Evolutionary conservation across 176 grass and related monocot genomes (phyloP), one percentile per base, ranked within the genome.

Genomic region (Eragrostis curvula): DNA sequence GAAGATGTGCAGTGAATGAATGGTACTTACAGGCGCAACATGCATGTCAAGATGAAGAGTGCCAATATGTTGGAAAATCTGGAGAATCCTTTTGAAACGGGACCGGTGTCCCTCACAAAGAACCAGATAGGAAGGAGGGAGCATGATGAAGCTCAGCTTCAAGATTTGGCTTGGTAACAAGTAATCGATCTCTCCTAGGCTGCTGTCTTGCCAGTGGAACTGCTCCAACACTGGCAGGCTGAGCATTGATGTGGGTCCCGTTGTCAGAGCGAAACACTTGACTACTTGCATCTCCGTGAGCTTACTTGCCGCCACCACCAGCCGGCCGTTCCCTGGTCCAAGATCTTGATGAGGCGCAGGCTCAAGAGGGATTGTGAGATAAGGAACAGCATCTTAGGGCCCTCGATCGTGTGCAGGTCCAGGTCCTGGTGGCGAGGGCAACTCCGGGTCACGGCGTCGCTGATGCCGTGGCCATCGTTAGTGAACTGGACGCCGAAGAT

Each of bases 21-120:
- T n/a, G n/a, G n/a, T 66, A 78, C 42, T 10, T 78, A 78, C 75
- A 9, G 7, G 62, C n/a, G n/a, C n/a, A n/a, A n/a, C n/a, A n/a
- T n/a, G n/a, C n/a, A n/a, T n/a, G n/a, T n/a, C n/a, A n/a, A 79
- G 62, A 18, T 47, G 61, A 2, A 79, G 77, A 42, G 14, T 66
- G 32, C 41, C 20, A 1, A 39, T 30, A n/a, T 29, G 6, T 21
- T n/a, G 21, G 29, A 67, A 79, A 66, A 24, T 11, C 46, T 79
- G 16, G 46, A 79, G 12, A 12, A 79, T 67, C 61, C 21, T 51
- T 10, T 18, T 5, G 18, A 66, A 79, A 66, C 17, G 1, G 8
- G 60, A 66, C 28, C 5, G 14, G 39, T 12, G 39, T 15, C 17
- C 72, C 3, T 21, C 6, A 20, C 7, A 24, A 58, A 11, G 0